Conservation (phyloP, 257 asterid genomes). For the Fraxinus anomala region DNA sequence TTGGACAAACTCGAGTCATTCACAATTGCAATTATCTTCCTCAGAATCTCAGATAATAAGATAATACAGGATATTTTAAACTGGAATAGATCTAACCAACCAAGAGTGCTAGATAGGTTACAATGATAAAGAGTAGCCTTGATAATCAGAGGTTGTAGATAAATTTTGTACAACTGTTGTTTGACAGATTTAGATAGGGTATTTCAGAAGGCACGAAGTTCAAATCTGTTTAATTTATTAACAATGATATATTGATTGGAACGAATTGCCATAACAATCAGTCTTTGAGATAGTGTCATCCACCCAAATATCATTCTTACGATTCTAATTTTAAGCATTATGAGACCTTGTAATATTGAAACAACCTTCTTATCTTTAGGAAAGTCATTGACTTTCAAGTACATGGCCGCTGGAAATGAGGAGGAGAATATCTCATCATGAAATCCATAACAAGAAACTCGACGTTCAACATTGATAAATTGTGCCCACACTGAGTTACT, state of each 20-base stretch:
- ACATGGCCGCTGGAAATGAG: constrained; percentile 96
- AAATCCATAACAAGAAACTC: too few species aligned
- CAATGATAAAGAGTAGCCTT: not conserved
- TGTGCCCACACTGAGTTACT: too few species aligned
- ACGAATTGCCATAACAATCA: not conserved
- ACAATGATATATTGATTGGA: not conserved
- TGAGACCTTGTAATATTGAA: not conserved
- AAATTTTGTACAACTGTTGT: not conserved
- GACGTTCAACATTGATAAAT: too few species aligned
- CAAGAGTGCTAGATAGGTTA: not conserved
- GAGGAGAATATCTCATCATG: constrained; percentile 81
- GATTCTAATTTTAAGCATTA: not conserved
- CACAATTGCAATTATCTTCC: not conserved
- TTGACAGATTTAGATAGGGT: not conserved
- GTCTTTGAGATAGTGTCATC: not conserved
- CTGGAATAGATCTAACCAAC: not conserved
- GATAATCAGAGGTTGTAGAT: not conserved
- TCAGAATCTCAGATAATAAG: not conserved
- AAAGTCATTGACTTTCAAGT: constrained; percentile 68
- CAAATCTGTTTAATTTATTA: not conserved
- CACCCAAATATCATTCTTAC: not conserved
- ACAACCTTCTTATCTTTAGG: constrained; percentile 83
- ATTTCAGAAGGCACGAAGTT: not conserved
- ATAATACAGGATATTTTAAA: not conserved
- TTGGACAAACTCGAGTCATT: not conserved